Evolutionary conservation across 306 rosid genomes (phyloP).

Genomic region (Cucumis melo): DNA sequence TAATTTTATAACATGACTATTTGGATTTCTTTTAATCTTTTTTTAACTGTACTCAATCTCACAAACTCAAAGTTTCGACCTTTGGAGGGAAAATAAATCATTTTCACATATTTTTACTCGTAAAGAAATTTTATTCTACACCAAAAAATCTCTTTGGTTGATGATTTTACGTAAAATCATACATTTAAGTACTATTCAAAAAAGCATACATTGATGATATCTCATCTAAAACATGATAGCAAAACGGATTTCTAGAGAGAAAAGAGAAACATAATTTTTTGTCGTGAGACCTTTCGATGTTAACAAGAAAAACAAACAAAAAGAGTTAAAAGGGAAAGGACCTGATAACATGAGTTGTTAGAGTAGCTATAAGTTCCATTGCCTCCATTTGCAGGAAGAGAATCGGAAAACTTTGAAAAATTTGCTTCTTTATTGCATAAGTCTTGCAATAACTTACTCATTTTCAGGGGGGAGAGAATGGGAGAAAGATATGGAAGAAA

Average conservation of each 20-base stretch:
- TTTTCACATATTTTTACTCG: neutral
- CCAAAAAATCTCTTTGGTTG: neutral
- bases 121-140: neutral
- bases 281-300: too few species aligned
- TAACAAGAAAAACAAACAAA: too few species aligned
- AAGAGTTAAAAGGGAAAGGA: neutral
- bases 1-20: too few species aligned
- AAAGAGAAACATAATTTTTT: neutral
- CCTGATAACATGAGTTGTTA: conserved; percentile 5
- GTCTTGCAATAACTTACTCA: neutral
- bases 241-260: neutral
- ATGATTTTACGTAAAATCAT: too few species aligned
- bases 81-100: neutral
- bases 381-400: conserved; percentile 7
- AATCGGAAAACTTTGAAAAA: neutral
- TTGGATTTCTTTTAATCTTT: too few species aligned
- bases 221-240: neutral
- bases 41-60: too few species aligned
- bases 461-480: neutral
- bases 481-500: neutral
- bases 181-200: too few species aligned
- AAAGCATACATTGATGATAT: too few species aligned
- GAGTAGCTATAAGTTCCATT: conserved; percentile 5
- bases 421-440: neutral
- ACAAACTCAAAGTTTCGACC: neutral